These are phyloP conservation scores for Babesia gibsoni DNA, from an alignment of 169 alveolate species.

Conservation along the genomic window DNA sequence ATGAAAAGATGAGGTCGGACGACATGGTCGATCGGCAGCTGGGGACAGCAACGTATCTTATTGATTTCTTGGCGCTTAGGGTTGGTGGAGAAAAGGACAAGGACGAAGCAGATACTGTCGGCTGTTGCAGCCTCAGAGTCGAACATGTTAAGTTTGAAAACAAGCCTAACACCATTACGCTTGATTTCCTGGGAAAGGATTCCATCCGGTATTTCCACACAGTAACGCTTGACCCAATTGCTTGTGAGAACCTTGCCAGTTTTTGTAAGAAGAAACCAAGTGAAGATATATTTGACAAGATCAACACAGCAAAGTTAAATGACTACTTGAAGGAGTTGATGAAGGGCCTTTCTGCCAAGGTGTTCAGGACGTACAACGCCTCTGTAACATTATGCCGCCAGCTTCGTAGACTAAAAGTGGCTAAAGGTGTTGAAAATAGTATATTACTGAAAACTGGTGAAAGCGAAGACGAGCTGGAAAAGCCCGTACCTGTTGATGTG, in stretches of 20 bases:
- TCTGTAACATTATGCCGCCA: constrained; percentile 93
- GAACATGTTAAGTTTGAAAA: constrained; percentile 89
- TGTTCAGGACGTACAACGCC: constrained; percentile 99
- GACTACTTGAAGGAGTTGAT: constrained; percentile 94
- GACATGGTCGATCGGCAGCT: constrained; percentile 86
- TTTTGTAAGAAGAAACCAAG: constrained; percentile 84
- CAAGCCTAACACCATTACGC: constrained; percentile 59
- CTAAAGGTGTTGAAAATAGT: not conserved
- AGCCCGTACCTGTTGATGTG: constrained; percentile 74
- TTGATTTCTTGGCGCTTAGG: constrained; percentile 97
- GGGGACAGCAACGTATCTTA: constrained; percentile 98
- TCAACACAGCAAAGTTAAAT: constrained; percentile 84
- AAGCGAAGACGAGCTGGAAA: constrained; percentile 44
- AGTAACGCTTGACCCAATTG: constrained; percentile 83
- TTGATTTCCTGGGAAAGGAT: constrained; percentile 97
- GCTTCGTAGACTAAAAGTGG: constrained; percentile 66
- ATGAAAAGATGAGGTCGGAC: constrained; percentile 88
- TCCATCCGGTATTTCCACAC: constrained; percentile 95
- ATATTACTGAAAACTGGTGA: constrained; percentile 2
- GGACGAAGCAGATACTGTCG: constrained; percentile 99
- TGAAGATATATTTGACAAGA: constrained; percentile 91
- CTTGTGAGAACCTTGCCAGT: constrained; percentile 76
- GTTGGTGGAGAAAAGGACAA: constrained; percentile 99
- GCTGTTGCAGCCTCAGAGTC: constrained; percentile 97
- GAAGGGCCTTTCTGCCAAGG: constrained; percentile 98